Conservation (phyloP, 768 basidiomycete species). For the Calocybe gangraenosa region DNA sequence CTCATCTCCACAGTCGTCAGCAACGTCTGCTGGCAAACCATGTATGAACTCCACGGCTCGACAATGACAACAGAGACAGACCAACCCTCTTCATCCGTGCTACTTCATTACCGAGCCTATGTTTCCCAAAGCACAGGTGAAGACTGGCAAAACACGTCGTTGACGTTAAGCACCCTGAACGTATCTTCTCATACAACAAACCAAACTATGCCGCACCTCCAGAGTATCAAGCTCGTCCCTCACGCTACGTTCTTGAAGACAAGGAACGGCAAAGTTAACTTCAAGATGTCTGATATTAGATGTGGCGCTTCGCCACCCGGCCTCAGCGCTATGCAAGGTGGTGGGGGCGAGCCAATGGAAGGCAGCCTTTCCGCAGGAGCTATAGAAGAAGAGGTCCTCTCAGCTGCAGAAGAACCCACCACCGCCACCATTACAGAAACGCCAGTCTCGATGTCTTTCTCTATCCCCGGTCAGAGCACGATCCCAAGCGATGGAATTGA, state of each 20-base stretch:
- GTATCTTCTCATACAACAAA: conserved; percentile 28
- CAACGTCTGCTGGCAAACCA: conserved; percentile 46
- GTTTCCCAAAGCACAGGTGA: conserved; percentile 56
- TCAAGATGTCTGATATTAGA: too few relatives aligned
- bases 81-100: conserved; percentile 37
- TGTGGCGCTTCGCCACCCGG: too few relatives aligned
- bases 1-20: conserved; percentile 38
- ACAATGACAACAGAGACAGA: conserved; percentile 38
- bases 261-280: too few relatives aligned
- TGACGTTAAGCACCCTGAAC: conserved; percentile 54
- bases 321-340: too few relatives aligned
- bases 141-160: conserved; percentile 47
- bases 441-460: conserved; percentile 47
- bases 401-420: conserved; percentile 27
- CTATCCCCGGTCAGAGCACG: conserved; percentile 43
- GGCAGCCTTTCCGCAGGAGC: too few relatives aligned
- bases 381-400: too few relatives aligned
- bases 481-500: conserved; percentile 52
- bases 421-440: conserved; percentile 50
- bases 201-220: conserved; percentile 31
- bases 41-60: conserved; percentile 62
- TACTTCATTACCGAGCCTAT: conserved; percentile 52
- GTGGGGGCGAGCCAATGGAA: too few relatives aligned
- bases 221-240: conserved; percentile 27
- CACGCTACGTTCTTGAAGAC: too few relatives aligned